phyloP scores from a whole-genome alignment of 805 yeast genomes.

The Starmerella sp. region DNA sequence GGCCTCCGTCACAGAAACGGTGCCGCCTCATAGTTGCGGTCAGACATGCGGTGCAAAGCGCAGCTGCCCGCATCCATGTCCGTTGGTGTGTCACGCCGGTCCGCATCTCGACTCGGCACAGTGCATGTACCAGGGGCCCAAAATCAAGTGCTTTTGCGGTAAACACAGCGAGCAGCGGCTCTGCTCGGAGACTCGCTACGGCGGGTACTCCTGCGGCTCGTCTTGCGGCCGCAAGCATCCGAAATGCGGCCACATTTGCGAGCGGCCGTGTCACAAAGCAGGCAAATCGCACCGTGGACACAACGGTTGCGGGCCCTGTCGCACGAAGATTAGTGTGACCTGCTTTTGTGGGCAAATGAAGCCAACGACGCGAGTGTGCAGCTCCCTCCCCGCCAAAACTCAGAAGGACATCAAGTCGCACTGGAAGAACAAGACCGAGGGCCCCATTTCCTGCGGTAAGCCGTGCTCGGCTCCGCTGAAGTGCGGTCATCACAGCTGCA shows the following conservation, averaged over 20 bases:
- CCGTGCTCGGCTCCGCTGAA: slow-evolving; percentile 6
- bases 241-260: slow-evolving; percentile 19
- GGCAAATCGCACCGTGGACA: not conserved
- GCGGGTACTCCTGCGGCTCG: slow-evolving; percentile 17
- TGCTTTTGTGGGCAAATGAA: slow-evolving; percentile 16
- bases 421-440: not conserved
- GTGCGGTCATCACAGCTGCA: slow-evolving; percentile 19
- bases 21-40: slow-evolving; percentile 24
- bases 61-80: slow-evolving; percentile 24
- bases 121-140: slow-evolving; percentile 21
- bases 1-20: not conserved
- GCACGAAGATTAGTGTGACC: slow-evolving; percentile 31
- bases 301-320: slow-evolving; percentile 17
- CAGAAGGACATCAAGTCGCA: not conserved
- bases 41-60: slow-evolving; percentile 23
- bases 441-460: slow-evolving; percentile 9
- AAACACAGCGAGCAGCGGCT: slow-evolving; percentile 4
- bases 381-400: not conserved
- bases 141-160: slow-evolving; percentile 20
- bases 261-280: slow-evolving; percentile 15
- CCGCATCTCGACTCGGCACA: slow-evolving; percentile 16
- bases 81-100: slow-evolving; percentile 23
- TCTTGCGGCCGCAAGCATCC: slow-evolving; percentile 8
- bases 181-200: slow-evolving; percentile 16
- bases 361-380: slow-evolving; percentile 1